Conservation (phyloP, 768 basidiomycete species). For the Cystobasidium onofrii region DNA sequence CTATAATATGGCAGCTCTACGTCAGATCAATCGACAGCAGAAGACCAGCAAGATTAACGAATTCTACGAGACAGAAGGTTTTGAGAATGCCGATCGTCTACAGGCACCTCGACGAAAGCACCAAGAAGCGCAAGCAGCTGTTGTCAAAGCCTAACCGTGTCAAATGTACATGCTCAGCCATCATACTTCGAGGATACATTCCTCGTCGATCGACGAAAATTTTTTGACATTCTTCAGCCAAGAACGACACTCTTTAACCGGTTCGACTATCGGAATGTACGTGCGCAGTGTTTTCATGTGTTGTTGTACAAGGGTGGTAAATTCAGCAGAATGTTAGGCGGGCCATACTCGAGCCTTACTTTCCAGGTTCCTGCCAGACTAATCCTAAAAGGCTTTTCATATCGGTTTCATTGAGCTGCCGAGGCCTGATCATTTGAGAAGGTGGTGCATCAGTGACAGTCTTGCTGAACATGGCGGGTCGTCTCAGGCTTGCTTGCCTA, state of each 20-base stretch:
- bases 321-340: no score
- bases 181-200: no score
- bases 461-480: no score
- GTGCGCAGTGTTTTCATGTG: no score
- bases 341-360: no score
- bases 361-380: no score
- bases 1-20: conserved; percentile 90
- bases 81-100: conserved; percentile 60
- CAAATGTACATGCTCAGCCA: background rate
- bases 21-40: conserved; percentile 68
- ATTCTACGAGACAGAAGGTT: conserved; percentile 65
- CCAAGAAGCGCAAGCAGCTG: conserved; percentile 51
- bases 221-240: background rate
- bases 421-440: no score
- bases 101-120: conserved; percentile 58
- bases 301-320: no score
- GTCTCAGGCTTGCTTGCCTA: background rate
- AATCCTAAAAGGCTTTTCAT: no score
- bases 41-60: conserved; percentile 66
- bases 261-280: background rate
- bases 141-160: conserved; percentile 8
- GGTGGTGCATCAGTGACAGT: no score
- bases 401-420: no score
- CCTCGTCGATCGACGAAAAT: no score
- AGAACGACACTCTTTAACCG: background rate